Conservation (phyloP, 2,329 filamentous ascomycete genomes). For the Aspergillus ruber region DNA sequence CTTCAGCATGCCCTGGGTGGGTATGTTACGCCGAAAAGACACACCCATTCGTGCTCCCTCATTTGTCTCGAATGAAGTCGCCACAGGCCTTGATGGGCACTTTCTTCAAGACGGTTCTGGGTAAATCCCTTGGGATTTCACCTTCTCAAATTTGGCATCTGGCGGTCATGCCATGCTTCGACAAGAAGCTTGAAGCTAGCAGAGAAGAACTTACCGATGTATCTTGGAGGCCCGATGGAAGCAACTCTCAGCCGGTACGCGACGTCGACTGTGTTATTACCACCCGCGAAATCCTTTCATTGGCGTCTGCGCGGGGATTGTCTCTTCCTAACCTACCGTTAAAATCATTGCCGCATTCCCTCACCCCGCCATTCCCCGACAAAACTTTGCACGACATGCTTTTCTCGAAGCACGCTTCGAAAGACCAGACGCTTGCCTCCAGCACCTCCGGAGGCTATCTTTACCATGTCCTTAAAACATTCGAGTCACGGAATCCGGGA, state of each 20-base stretch:
- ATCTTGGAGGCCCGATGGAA: slow-evolving; percentile 52
- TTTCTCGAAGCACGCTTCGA: slow-evolving; percentile 50
- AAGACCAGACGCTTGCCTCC: slow-evolving; percentile 46
- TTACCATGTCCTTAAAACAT: slow-evolving; percentile 71
- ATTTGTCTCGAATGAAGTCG: slow-evolving; percentile 86
- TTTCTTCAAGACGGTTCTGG: slow-evolving; percentile 78
- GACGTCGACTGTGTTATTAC: slow-evolving; percentile 99
- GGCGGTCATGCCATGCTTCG: slow-evolving; percentile 96
- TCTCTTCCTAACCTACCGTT: slow-evolving; percentile 68
- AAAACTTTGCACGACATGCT: slow-evolving; percentile 63
- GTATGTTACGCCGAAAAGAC: slow-evolving; percentile 99
- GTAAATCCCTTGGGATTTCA: slow-evolving; percentile 62
- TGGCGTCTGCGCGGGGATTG: slow-evolving; percentile 73
- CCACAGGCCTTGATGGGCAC: slow-evolving; percentile 90
- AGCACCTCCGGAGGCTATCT: slow-evolving; percentile 87
- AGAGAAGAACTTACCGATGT: slow-evolving; percentile 82
- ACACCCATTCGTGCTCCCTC: slow-evolving; percentile 84
- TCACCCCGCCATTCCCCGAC: slow-evolving; percentile 64
- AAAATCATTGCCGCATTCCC: slow-evolving; percentile 43
- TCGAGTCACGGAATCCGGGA: slow-evolving; percentile 64
- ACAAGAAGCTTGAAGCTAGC: slow-evolving; percentile 96
- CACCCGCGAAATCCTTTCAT: slow-evolving; percentile 84
- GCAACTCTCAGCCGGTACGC: slow-evolving; percentile 49
- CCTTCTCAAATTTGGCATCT: slow-evolving; percentile 87
- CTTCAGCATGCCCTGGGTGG: slow-evolving; percentile 93